A percentile compares a stretch with the other conserved stretches of the same genome.
These are phyloP conservation scores for Hypoxylon intermedium DNA, from an alignment of 495 filamentous ascomycete genomes.

Conservation along the genomic window DNA sequence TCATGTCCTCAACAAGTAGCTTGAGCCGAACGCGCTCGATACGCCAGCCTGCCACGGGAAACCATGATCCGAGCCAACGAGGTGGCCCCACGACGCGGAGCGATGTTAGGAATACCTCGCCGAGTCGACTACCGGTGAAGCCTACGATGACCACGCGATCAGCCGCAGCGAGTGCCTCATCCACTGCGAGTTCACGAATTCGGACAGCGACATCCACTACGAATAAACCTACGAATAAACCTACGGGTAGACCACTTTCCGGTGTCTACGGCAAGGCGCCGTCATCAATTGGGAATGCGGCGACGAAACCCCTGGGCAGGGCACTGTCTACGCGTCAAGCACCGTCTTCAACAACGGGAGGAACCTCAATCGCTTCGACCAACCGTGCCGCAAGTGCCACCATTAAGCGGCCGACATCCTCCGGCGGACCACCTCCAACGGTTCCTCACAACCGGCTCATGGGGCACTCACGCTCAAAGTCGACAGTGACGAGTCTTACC, in stretches of 20 bases:
- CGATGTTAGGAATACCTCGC: slow-evolving; percentile 45
- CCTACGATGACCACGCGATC: slow-evolving; percentile 42
- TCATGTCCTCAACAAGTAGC: slow-evolving; percentile 45
- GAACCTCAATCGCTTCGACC: slow-evolving; percentile 22
- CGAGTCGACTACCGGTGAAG: slow-evolving; percentile 58
- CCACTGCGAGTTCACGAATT: slow-evolving; percentile 32
- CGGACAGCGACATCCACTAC: slow-evolving; percentile 22
- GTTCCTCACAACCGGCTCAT: slow-evolving; percentile 7
- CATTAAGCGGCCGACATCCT: slow-evolving; percentile 29
- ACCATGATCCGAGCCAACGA: slow-evolving; percentile 15
- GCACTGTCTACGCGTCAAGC: slow-evolving; percentile 30
- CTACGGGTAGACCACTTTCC: slow-evolving; percentile 21
- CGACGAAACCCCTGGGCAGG: slow-evolving; percentile 31
- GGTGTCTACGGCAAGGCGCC: slow-evolving; percentile 21
- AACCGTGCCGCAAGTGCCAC: slow-evolving; percentile 33
- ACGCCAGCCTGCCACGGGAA: slow-evolving; percentile 45
- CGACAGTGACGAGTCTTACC: slow-evolving; percentile 52
- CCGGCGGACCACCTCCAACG: slow-evolving; percentile 26
- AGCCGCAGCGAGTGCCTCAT: slow-evolving; percentile 32
- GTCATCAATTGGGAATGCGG: slow-evolving; percentile 16
- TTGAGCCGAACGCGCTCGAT: slow-evolving; percentile 55
- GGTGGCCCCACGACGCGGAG: slow-evolving; percentile 14
- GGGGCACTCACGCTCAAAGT: slow-evolving; percentile 47
- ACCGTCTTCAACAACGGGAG: slow-evolving; percentile 32
- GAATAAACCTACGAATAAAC: too few species aligned